phyloP scores from a whole-genome alignment of 345 rosid genomes.

The Toxicodendron radicans region DNA sequence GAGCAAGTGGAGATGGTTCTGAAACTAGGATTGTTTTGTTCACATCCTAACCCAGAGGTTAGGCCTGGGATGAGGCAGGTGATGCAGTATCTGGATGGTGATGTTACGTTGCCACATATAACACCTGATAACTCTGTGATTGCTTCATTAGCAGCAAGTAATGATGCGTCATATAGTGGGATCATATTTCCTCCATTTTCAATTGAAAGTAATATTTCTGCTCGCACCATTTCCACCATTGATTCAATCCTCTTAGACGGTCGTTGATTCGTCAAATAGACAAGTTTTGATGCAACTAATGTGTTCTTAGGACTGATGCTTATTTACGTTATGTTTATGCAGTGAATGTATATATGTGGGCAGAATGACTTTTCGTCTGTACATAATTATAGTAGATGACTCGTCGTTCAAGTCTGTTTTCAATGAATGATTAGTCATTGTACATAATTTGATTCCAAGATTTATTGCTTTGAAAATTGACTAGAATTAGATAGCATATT shows the following conservation, averaged over 20 bases:
- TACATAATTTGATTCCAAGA: no score
- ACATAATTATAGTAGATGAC: no score
- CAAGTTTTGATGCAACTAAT: no score
- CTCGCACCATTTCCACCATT: constrained; percentile 27
- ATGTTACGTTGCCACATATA: constrained; percentile 20
- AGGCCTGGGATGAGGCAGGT: constrained; percentile 24
- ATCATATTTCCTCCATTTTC: not conserved
- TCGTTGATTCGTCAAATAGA: constrained; percentile 5
- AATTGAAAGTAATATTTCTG: not conserved
- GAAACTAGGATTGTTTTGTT: constrained; percentile 27
- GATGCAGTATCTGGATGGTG: constrained; percentile 36
- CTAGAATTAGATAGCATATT: no score
- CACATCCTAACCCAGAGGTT: constrained; percentile 5
- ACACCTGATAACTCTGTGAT: constrained; percentile 11
- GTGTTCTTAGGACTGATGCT: no score
- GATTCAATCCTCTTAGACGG: constrained; percentile 29
- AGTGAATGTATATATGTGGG: no score
- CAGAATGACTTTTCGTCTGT: no score
- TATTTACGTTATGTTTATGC: no score
- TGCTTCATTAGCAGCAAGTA: not conserved
- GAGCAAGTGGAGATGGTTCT: constrained; percentile 28
- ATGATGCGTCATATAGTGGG: not conserved
- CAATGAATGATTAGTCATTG: no score
- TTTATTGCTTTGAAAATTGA: no score
- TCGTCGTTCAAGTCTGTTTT: no score